Evolutionary conservation across 176 grass and related monocot species (phyloP), one percentile per base, ranked within the genome.

Genomic region (Leersia perrieri): DNA sequence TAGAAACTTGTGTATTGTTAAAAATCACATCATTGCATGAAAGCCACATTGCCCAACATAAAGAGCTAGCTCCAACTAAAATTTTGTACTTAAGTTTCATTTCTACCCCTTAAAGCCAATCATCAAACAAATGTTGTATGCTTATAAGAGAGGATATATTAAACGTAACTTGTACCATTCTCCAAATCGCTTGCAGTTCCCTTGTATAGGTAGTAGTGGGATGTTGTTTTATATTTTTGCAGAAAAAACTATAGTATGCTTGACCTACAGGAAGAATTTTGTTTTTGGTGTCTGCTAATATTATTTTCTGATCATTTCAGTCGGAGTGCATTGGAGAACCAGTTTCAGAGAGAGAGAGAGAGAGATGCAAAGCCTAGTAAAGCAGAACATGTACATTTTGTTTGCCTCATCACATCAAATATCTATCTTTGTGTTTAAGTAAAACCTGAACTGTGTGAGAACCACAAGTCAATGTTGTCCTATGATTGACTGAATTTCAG

Each of bases 261-360:
- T 32, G 34, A 40, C 57, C 23, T 41, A 27, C 72, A 38, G 62
- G 7, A 73, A 58, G 29, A 22, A 20, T 27, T 16, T 75, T 62
- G 51, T 62, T 82, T 84, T 51, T 18, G 71, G 14, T 29, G 29
- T 55, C 25, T 84, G 44, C 76, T 76, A 63, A n/a, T n/a, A n/a
- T n/a, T n/a, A n/a, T n/a, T n/a, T n/a, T n/a, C n/a, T n/a, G n/a
- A n/a, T 60, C 18, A 82, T 89, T 83, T 85, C 80, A 90, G 89
- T 83, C 33, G 86, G 82, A 70, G 71, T 77, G 55, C 66, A 87
- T 39, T 90, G 85, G 84, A 86, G 89, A 68, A 58, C 90, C 63
- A 94, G 90, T 34, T 89, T 90, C 72, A n/a, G n/a, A n/a, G n/a
- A 90, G 89, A n/a, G 92, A 98, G 82, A 94, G 88, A 77, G 90